Base-by-base conservation (phyloP, 192 early-diverging fungal species). In the Gigaspora rosea region DNA sequence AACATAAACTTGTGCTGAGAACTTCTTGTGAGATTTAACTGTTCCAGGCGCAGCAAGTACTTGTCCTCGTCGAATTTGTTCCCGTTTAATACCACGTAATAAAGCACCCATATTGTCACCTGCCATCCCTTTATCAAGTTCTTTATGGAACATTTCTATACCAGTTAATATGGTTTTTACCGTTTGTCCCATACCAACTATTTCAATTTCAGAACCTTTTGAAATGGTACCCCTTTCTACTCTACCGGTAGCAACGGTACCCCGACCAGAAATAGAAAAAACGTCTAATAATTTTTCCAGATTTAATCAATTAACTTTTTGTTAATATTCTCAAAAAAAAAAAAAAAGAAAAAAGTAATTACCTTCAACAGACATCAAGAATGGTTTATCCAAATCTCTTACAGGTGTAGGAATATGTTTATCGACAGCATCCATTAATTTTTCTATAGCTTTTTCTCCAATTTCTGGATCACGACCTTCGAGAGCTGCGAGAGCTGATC, bases 111-210 rank as follows among this genome's bases (percentile, higher is more conserved):
- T 97, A 89, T 99, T 97, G 84, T 99, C 96, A 84, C 97, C 96
- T 74, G 97, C 95, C 83, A 97, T 93, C 80, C 95, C 97, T 80
- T 90, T 90, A 80, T 97, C 96, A 69, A 99, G 92, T 90, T 97
- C 94, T 88, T 99, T 98, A 90, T 96, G 96, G 95, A 97, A 97
- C 96, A 98, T 98, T 84, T 99, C 97, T 75, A 99, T 91, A 76
- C 96, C 95, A n/a, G 95, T 99, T 72, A 98, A 86, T 18, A 89
- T 96, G 73, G 96, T 97, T 91, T 96, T 97, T 78, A 91, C 84
- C 66, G 91, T 92, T 27, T 89, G 85, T 20, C 96, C 96, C 80
- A 91, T 95, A 71, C 97, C 97, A 75, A 99, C 92, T 83, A 99
- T 91, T 87, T 99, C 97, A 70, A 99, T 90, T 88, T 98, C 95